These are phyloP conservation scores for Phaeolepiota aurea DNA, from an alignment of 768 basidiomycete genomes.

Conservation along the genomic window DNA sequence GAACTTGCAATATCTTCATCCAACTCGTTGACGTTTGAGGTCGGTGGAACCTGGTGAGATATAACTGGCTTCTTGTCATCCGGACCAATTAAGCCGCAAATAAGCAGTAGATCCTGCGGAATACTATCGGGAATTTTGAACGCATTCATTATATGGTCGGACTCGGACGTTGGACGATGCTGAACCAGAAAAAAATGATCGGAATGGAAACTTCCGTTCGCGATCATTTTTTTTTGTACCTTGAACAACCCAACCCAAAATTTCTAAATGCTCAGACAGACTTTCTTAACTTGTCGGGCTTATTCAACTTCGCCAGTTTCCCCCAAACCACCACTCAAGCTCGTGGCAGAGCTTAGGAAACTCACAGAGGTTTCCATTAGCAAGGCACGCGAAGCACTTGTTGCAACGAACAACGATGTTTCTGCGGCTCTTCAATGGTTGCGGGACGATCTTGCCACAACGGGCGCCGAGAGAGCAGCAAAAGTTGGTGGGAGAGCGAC, in stretches of 20 bases:
- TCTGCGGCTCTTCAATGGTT: constrained; percentile 75
- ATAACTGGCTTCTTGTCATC: constrained; percentile 5
- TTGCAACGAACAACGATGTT: constrained; percentile 65
- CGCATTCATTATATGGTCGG: constrained; percentile 19
- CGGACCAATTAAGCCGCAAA: constrained; percentile 53
- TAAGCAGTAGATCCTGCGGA: constrained; percentile 70
- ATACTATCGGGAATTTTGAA: constrained; percentile 58
- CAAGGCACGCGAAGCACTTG: constrained; percentile 85
- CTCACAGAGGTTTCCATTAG: constrained; percentile 72
- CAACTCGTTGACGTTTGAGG: constrained; percentile 5
- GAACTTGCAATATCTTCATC: constrained; percentile 50
- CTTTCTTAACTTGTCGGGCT: constrained; percentile 12
- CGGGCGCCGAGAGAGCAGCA: constrained; percentile 73
- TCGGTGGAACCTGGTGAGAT: not conserved
- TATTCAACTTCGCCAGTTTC: constrained; percentile 41
- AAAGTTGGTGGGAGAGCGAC: constrained; percentile 75
- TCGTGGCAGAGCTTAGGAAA: constrained; percentile 83
- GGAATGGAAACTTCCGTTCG: constrained; percentile 1
- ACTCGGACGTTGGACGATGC: too few relatives aligned
- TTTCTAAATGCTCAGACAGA: constrained; percentile 8
- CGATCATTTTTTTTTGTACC: not conserved
- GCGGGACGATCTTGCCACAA: constrained; percentile 57
- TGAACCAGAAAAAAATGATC: not conserved
- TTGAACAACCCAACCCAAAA: too few relatives aligned
- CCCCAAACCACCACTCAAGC: constrained; percentile 57